These are phyloP conservation scores for Saturnispora saitoi DNA, from an alignment of 805 yeast genomes.

Conservation along the genomic window DNA sequence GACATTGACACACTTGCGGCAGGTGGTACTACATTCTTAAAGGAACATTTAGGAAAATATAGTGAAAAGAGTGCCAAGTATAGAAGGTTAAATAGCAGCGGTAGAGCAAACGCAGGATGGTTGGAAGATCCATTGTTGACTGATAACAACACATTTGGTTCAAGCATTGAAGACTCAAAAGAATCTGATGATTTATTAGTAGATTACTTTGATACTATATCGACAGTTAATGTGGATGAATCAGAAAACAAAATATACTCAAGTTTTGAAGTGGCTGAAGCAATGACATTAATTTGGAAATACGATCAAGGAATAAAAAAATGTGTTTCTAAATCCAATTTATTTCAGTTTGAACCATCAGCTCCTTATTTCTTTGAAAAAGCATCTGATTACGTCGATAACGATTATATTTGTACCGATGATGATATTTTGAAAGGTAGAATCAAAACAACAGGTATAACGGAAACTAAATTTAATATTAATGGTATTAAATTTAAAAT, in stretches of 20 bases:
- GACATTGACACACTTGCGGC: conserved; percentile 59
- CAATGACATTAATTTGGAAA: conserved; percentile 63
- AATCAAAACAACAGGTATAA: conserved; percentile 91
- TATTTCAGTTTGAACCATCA: conserved; percentile 78
- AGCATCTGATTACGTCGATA: conserved; percentile 54
- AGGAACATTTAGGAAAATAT: conserved; percentile 56
- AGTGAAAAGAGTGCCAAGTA: conserved; percentile 44
- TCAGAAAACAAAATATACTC: conserved; percentile 7
- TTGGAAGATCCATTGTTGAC: conserved; percentile 15
- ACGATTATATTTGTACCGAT: conserved; percentile 62
- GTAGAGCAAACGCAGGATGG: conserved; percentile 34
- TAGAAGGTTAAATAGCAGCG: conserved; percentile 48
- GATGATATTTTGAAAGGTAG: conserved; percentile 84
- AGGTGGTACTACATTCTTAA: conserved; percentile 54
- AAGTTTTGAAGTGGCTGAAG: conserved; percentile 56
- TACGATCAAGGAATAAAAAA: conserved; percentile 57
- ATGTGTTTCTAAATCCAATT: conserved; percentile 54
- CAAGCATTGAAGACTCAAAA: conserved; percentile 12
- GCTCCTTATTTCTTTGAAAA: conserved; percentile 76
- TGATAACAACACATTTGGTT: conserved; percentile 2
- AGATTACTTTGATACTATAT: conserved; percentile 15
- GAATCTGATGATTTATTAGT: conserved; percentile 11
- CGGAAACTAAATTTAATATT: conserved; percentile 73
- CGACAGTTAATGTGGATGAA: neutral
- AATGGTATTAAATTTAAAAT: conserved; percentile 60